phyloP scores from a whole-genome alignment of 495 filamentous ascomycete genomes.

The Elaphomyces granulatus region DNA sequence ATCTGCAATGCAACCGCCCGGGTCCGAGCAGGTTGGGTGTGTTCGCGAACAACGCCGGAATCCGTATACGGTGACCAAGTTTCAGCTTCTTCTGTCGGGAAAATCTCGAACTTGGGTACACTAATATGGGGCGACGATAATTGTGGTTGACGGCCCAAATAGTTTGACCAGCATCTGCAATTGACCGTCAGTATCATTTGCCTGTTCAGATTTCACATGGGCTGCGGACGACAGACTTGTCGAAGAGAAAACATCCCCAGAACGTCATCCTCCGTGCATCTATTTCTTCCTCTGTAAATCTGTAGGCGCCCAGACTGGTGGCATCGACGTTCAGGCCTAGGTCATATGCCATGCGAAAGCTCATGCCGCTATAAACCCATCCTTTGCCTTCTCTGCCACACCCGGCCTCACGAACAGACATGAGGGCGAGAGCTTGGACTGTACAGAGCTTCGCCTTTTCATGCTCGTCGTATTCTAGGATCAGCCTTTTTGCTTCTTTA shows the following conservation, averaged over 20 bases:
- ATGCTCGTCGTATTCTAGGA: conserved; percentile 85
- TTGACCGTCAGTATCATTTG: too few relatives aligned
- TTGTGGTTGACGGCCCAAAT: conserved; percentile 85
- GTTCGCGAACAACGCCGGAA: conserved; percentile 49
- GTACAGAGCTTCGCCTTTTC: conserved; percentile 84
- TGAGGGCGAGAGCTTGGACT: conserved; percentile 84
- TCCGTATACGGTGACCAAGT: conserved; percentile 86
- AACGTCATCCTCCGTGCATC: conserved; percentile 87
- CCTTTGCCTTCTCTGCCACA: conserved; percentile 91
- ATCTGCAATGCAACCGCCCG: conserved; percentile 73
- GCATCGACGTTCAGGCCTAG: conserved; percentile 85
- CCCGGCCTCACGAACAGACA: conserved; percentile 94
- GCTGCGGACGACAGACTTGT: conserved; percentile 46
- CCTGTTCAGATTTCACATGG: too few relatives aligned
- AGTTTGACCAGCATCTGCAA: conserved; percentile 85
- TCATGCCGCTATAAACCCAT: conserved; percentile 97
- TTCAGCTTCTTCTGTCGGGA: conserved; percentile 76
- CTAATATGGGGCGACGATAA: conserved; percentile 62
- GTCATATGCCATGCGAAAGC: conserved; percentile 96
- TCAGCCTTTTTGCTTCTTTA: conserved; percentile 78
- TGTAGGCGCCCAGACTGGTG: conserved; percentile 41
- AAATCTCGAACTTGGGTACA: conserved; percentile 79
- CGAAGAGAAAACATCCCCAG: conserved; percentile 97
- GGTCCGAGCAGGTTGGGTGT: conserved; percentile 69
- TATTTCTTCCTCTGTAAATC: conserved; percentile 65